Evolutionary conservation across 1,284 basidiomycete species (phyloP), one percentile per base, ranked within the genome.

Genomic region (Gomphus bonarii): DNA sequence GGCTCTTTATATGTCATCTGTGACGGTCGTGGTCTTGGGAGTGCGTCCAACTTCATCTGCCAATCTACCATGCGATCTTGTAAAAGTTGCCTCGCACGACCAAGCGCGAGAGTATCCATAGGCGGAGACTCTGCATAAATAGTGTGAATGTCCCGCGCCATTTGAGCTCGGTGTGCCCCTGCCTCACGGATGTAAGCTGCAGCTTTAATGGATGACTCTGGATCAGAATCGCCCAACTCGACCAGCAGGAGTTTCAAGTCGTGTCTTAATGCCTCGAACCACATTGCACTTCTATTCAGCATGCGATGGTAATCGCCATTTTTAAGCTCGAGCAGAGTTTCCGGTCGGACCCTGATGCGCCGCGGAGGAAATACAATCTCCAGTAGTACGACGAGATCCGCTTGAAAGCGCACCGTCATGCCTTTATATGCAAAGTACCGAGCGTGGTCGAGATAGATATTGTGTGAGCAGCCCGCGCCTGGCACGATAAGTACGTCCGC

Each of bases 1-100:
- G 70, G 70, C 55, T 69, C 73, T 61, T 78, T 77, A 58, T 81
- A 80, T 12, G 69, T 60, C 0, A 69, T 64, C 40, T 75, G 74
- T 14, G 61, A 73, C 59, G 65, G 57, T 42, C 80, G 78, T 2
- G 81, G 80, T 64, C 84, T 88, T 2, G 85, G 87, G 58, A 83
- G 73, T 55, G 78, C 78, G 64, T 90, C 85, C 65, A 94, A 91
- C 65, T 92, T 88, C 58, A 81, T 79, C 67, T 97, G 94, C 91
- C 95, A 98, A 44, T 89, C 89, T n/a, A 97, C 92, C 54, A 97
- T 93, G 69, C 88, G 90, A 66, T 97, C 92, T 71, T 97, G 95
- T 44, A 95, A 78, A 58, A 85, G 84, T 3, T 90, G 84, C 50
- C 94, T 83, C 7, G 95, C 91, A 59, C 84, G 81, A 63, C 95